A percentile compares a stretch with the other conserved stretches of the same genome.
These are phyloP conservation scores for Clonostachys chloroleuca DNA, from an alignment of 2,329 filamentous ascomycete genomes.

Conservation along the genomic window DNA sequence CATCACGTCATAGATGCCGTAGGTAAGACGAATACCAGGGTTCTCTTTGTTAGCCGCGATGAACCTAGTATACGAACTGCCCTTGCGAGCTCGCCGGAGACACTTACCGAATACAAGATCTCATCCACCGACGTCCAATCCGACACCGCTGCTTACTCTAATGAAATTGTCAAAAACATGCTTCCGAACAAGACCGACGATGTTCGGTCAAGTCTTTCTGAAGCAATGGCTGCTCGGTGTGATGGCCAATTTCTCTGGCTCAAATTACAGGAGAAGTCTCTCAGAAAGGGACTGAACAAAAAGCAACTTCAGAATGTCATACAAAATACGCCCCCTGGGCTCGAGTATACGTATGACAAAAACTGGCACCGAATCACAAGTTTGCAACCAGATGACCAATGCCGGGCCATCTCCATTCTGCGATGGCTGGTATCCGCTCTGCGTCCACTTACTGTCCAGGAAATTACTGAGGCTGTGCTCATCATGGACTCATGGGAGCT, in stretches of 20 bases:
- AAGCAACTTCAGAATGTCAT: slow-evolving; percentile 19
- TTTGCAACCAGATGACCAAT: slow-evolving; percentile 4
- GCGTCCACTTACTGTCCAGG: slow-evolving; percentile 9
- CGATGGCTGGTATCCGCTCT: slow-evolving; percentile 18
- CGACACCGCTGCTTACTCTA: slow-evolving; percentile 14
- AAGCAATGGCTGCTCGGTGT: slow-evolving; percentile 15
- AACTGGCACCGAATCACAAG: slow-evolving; percentile 16
- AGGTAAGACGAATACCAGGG: slow-evolving; percentile 7
- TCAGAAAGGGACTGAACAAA: slow-evolving; percentile 15
- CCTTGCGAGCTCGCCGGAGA: neutral
- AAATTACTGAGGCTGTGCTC: slow-evolving; percentile 14
- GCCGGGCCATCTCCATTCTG: slow-evolving; percentile 17
- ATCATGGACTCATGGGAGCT: neutral
- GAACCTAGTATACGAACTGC: slow-evolving; percentile 12
- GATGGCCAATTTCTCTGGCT: slow-evolving; percentile 27
- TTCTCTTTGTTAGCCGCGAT: slow-evolving; percentile 17
- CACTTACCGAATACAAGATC: slow-evolving; percentile 9
- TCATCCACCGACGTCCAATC: slow-evolving; percentile 10
- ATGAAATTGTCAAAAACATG: slow-evolving; percentile 17
- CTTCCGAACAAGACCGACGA: slow-evolving; percentile 14
- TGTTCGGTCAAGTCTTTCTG: slow-evolving; percentile 9
- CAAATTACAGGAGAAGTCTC: slow-evolving; percentile 15
- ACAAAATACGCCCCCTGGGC: slow-evolving; percentile 14
- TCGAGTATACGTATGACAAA: slow-evolving; percentile 19
- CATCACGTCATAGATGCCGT: neutral